Evolutionary conservation across 345 rosid genomes (phyloP).

Genomic region (Toxicodendron radicans): DNA sequence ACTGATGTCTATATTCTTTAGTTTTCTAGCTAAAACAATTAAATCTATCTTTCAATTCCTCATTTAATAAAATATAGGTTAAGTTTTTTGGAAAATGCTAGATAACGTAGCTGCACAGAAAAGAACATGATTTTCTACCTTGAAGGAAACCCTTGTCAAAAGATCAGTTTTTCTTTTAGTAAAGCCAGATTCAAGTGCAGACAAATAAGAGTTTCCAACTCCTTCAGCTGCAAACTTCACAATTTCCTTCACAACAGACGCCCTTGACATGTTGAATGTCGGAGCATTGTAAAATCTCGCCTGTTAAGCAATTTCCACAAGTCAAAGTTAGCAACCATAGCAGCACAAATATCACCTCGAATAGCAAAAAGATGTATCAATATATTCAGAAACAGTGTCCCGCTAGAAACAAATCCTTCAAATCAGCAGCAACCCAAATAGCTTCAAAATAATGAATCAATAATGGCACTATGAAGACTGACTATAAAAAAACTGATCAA

Average conservation of each 20-base stretch:
- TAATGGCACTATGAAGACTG: not conserved
- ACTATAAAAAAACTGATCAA: not conserved
- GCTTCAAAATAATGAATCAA: not conserved
- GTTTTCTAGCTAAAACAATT: too few relatives aligned
- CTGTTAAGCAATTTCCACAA: slow-evolving; percentile 38
- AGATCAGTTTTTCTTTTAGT: slow-evolving; percentile 54
- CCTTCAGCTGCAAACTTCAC: slow-evolving; percentile 50
- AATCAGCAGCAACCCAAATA: not conserved
- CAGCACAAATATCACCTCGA: not conserved
- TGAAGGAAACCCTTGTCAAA: slow-evolving; percentile 73
- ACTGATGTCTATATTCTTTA: too few relatives aligned
- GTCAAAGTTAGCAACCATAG: not conserved
- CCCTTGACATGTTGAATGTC: slow-evolving; percentile 59
- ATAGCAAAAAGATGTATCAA: not conserved
- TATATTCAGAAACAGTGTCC: not conserved
- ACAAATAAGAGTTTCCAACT: slow-evolving; percentile 54
- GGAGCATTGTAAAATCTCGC: slow-evolving; percentile 61
- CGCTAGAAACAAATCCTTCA: not conserved
- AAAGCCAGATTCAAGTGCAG: slow-evolving; percentile 58
- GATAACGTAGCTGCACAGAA: not conserved
- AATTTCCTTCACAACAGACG: slow-evolving; percentile 50
- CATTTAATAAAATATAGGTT: too few relatives aligned
- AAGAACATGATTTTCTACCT: slow-evolving; percentile 38
- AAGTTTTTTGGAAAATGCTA: not conserved
- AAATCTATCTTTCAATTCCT: too few relatives aligned